Conservation (phyloP, 805 yeast genomes). For the Saccharomycopsis fodiens region DNA sequence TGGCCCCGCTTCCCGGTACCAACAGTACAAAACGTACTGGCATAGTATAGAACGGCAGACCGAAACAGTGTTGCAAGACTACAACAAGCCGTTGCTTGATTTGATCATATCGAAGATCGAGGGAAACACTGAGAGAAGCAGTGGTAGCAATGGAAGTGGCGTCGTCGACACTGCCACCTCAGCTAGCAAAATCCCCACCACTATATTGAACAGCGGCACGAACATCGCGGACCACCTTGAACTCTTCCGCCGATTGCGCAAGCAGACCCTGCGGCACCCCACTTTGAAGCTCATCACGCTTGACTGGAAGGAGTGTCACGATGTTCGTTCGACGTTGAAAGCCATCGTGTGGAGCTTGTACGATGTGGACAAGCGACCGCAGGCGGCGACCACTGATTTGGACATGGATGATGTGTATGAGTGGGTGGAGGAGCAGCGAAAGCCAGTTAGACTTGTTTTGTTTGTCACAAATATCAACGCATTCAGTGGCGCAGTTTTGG, state of each 20-base stretch:
- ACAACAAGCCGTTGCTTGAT: slow-evolving; percentile 8
- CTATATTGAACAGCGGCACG: slow-evolving; percentile 15
- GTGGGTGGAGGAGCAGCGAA: neutral
- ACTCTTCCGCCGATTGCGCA: slow-evolving; percentile 3
- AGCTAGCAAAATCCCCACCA: slow-evolving; percentile 8
- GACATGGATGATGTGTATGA: slow-evolving; percentile 13
- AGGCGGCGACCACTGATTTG: neutral
- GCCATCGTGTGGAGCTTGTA: slow-evolving; percentile 4
- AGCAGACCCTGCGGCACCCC: neutral
- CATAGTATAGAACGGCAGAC: neutral
- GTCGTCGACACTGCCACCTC: no score
- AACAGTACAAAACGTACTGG: slow-evolving; percentile 10
- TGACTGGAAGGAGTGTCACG: slow-evolving; percentile 14
- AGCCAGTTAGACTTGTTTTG: slow-evolving; percentile 8
- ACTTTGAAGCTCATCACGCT: slow-evolving; percentile 12
- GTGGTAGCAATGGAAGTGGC: no score
- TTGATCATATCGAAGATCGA: slow-evolving; percentile 3
- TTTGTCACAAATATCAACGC: slow-evolving; percentile 16
- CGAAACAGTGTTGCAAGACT: neutral
- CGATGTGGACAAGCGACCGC: slow-evolving; percentile 1
- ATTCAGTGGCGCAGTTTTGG: slow-evolving; percentile 9
- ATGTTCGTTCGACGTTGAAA: slow-evolving; percentile 9
- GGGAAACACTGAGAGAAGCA: slow-evolving; percentile 28
- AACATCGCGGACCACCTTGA: slow-evolving; percentile 14
- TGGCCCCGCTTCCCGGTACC: neutral